Base-by-base conservation (phyloP, 2,329 filamentous ascomycete genomes). In the Trichoderma simmonsii region DNA sequence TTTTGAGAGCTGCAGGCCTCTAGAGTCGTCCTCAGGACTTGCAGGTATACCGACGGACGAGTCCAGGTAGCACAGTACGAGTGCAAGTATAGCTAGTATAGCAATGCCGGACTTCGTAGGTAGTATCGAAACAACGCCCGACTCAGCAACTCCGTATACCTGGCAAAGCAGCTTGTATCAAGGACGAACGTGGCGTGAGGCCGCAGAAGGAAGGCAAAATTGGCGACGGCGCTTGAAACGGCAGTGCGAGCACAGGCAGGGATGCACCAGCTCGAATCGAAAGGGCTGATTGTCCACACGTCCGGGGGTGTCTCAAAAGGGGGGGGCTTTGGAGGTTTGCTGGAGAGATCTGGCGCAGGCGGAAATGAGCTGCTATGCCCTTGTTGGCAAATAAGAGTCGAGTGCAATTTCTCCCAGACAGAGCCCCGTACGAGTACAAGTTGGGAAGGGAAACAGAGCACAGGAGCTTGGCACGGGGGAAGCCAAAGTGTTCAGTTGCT, bases 291-390 rank as follows among this genome's bases (percentile, higher is more conserved):
- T 60, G 66, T 24, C 60, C 60, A 28, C 67, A 60, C 67, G 71
- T 72, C 59, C 32, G 59, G 59, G 34, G 60, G 66, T 54, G 67
- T 72, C 39, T 72, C 71, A 72, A 73, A 71, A 73, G 39, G 71
- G 71, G 71, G 61, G 51, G 72, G 48, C 62, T 72, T 70, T 70
- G 57, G 56, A 57, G 71, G 34, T 32, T 62, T 62, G 72, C 62
- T 70, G 71, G 67, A 60, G 28, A 72, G 71, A 71, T 72, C 71
- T 72, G 71, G 71, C 66, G 66, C 65, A 70, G 60, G 28, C 30
- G 71, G 71, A 72, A 72, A 72, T 72, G 71, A 72, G 71, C 71
- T 70, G 68, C 60, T 65, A 62, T 48, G 70, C 71, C 71, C 71
- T 70, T 72, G 67, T 61, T 72, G 71, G 57, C 26, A 64, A 69